phyloP scores from a whole-genome alignment of 805 yeast genomes.

The Lipomyces orientalis region DNA sequence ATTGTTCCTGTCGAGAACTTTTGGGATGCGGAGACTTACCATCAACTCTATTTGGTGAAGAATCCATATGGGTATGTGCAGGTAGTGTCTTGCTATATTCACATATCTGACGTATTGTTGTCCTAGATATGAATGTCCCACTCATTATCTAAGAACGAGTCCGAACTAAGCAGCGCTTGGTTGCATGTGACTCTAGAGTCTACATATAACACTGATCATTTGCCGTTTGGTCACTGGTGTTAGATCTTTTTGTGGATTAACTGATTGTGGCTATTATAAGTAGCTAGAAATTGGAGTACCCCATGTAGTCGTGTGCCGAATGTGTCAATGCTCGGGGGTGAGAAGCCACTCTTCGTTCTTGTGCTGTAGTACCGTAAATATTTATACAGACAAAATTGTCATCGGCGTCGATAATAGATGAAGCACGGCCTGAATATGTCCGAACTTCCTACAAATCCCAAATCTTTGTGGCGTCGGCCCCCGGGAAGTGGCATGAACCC shows the following conservation, averaged over 20 bases:
- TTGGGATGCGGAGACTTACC: conserved; percentile 96
- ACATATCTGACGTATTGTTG: not conserved
- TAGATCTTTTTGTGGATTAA: not conserved
- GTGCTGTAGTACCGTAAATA: too few relatives aligned
- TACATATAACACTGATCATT: not conserved
- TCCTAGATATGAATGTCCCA: conserved; percentile 71
- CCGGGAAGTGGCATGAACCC: not conserved
- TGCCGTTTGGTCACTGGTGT: not conserved
- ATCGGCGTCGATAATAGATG: too few relatives aligned
- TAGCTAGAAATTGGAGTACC: not conserved
- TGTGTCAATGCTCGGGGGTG: too few relatives aligned
- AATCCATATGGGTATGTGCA: conserved; percentile 72
- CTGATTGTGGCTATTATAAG: not conserved
- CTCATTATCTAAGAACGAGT: conserved; percentile 76
- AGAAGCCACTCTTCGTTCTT: too few relatives aligned
- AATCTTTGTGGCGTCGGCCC: too few relatives aligned
- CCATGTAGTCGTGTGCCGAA: not conserved
- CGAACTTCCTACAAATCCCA: too few relatives aligned
- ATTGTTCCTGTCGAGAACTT: conserved; percentile 71
- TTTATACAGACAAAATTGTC: too few relatives aligned
- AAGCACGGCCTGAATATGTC: too few relatives aligned
- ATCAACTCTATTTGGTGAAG: conserved; percentile 77
- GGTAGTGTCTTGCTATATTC: not conserved
- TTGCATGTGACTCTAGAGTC: not conserved
- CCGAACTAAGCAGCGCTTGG: conserved; percentile 6